Evolutionary conservation across 352 stramenopile species (phyloP).

Genomic region (Globisporangium radiosum): DNA sequence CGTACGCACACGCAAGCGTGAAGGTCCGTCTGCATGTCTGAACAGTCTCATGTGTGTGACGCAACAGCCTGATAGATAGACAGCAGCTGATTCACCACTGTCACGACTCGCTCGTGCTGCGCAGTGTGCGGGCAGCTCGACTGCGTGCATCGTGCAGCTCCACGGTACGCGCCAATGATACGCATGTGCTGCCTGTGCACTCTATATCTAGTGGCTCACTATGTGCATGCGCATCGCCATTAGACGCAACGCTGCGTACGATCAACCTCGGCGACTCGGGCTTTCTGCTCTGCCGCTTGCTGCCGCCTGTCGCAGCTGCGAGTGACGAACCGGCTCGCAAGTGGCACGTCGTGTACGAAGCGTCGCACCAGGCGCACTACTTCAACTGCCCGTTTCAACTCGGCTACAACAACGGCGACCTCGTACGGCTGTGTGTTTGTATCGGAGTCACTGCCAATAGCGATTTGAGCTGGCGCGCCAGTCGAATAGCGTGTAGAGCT

Average conservation of each 20-base stretch:
- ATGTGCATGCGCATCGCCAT: no score
- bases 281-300: slow-evolving; percentile 86
- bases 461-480: no score
- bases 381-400: slow-evolving; percentile 97
- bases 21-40: slow-evolving; percentile 22
- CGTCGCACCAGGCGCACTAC: slow-evolving; percentile 91
- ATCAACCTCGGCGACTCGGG: slow-evolving; percentile 94
- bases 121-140: slow-evolving; percentile 77
- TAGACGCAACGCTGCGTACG: slow-evolving; percentile 57
- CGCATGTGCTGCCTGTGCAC: no score
- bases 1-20: slow-evolving; percentile 53
- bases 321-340: slow-evolving; percentile 8
- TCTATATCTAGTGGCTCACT: no score
- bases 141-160: slow-evolving; percentile 78
- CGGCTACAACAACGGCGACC: slow-evolving; percentile 85
- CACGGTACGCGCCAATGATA: slow-evolving; percentile 28
- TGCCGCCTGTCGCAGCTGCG: slow-evolving; percentile 4
- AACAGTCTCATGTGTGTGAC: neutral
- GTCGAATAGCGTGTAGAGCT: no score
- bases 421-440: slow-evolving; percentile 26
- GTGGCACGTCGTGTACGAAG: slow-evolving; percentile 85
- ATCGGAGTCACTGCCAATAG: no score
- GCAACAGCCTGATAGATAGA: no score
- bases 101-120: neutral
- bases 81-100: no score